phyloP scores from a whole-genome alignment of 352 stramenopile species.

The Globisporangium lucens region DNA sequence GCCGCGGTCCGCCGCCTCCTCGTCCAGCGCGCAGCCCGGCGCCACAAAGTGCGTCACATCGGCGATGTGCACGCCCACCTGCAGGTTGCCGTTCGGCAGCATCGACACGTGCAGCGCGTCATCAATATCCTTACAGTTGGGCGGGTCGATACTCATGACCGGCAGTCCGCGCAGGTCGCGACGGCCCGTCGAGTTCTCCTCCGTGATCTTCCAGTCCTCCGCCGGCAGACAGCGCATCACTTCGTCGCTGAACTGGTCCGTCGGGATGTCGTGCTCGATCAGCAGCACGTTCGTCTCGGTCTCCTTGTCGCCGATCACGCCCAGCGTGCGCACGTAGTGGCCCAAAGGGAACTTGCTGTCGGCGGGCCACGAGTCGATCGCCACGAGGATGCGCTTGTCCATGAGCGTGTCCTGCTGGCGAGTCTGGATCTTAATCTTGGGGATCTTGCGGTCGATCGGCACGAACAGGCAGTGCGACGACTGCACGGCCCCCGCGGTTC shows the following conservation, averaged over 20 bases:
- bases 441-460: conserved; percentile 87
- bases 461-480: conserved; percentile 73
- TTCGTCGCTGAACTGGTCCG: conserved; percentile 75
- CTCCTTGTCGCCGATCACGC: conserved; percentile 95
- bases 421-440: conserved; percentile 94
- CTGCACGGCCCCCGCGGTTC: conserved; percentile 32
- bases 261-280: conserved; percentile 96
- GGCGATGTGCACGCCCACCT: conserved; percentile 98
- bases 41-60: conserved; percentile 99
- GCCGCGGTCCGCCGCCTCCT: conserved; percentile 88
- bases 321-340: conserved; percentile 96
- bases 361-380: conserved; percentile 93
- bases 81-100: conserved; percentile 90
- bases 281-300: conserved; percentile 96
- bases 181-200: conserved; percentile 89
- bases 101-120: conserved; percentile 95
- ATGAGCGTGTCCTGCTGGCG: conserved; percentile 89
- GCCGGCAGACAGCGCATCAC: conserved; percentile 92
- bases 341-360: conserved; percentile 90
- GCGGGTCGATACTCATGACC: conserved; percentile 91
- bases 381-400: conserved; percentile 93
- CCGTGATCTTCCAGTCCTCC: conserved; percentile 94
- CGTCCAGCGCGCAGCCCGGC: conserved; percentile 91
- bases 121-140: conserved; percentile 97
- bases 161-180: conserved; percentile 91